Conservation (phyloP, 1,284 basidiomycete species). For the Ustilago nuda region DNA sequence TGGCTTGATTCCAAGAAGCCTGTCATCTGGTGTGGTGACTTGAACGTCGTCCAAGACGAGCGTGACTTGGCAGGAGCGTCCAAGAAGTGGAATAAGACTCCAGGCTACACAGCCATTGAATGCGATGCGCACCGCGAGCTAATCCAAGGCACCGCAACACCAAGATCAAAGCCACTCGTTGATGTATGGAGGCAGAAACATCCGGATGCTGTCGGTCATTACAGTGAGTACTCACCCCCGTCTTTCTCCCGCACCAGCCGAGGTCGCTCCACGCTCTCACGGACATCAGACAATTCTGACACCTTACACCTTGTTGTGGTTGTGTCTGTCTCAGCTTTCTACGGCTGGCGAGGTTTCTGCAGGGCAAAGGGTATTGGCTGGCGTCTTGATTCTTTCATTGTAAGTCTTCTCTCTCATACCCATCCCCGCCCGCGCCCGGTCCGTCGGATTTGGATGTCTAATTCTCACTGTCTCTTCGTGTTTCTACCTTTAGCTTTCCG, state of each 20-base stretch:
- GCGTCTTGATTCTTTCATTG: constrained; percentile 81
- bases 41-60: constrained; percentile 79
- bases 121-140: constrained; percentile 68
- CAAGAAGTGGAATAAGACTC: constrained; percentile 71
- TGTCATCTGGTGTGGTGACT: constrained; percentile 88
- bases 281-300: neutral
- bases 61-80: constrained; percentile 69
- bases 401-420: constrained; percentile 10
- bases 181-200: constrained; percentile 85
- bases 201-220: constrained; percentile 76
- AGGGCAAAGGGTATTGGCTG: constrained; percentile 84
- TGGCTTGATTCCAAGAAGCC: constrained; percentile 81
- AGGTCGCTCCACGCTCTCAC: neutral
- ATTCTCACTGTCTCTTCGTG: neutral
- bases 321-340: constrained; percentile 73
- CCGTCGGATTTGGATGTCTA: too few species aligned
- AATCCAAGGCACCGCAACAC: constrained; percentile 59
- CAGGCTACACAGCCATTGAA: constrained; percentile 74
- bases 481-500: constrained; percentile 56
- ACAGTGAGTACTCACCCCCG: constrained; percentile 70
- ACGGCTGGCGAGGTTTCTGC: constrained; percentile 84
- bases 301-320: neutral
- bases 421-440: too few species aligned
- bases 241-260: neutral
- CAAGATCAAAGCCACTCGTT: constrained; percentile 73